These are phyloP conservation scores for Syzygium oleosum DNA, from an alignment of 345 rosid species.

Conservation along the genomic window DNA sequence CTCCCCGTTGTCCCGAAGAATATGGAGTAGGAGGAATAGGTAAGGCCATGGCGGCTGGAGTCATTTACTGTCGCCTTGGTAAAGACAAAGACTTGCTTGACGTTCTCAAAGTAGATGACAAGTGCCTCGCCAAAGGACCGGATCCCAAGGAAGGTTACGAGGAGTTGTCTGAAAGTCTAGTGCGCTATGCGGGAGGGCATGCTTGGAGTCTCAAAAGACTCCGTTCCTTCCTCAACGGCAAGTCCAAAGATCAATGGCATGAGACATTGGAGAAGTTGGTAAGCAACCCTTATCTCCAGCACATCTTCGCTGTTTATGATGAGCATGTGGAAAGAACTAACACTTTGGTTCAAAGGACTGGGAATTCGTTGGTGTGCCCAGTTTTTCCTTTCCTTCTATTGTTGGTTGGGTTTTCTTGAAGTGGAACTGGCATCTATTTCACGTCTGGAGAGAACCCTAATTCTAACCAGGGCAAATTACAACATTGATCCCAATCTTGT, in stretches of 20 bases:
- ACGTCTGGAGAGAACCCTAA: not conserved
- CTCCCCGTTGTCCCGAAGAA: not conserved
- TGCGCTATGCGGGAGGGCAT: not conserved
- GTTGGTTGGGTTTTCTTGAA: not conserved
- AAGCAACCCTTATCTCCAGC: not conserved
- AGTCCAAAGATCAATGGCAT: not conserved
- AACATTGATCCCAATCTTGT: not conserved
- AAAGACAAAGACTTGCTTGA: not conserved
- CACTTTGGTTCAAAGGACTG: not conserved
- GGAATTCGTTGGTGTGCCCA: not conserved
- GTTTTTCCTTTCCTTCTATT: not conserved
- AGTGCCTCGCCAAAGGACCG: not conserved
- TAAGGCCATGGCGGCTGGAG: not conserved
- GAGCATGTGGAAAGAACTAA: not conserved
- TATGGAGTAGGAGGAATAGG: constrained; percentile 2
- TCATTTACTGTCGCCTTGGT: not conserved
- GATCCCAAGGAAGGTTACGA: not conserved
- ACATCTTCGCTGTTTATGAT: not conserved
- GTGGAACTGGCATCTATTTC: not conserved
- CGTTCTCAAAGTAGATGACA: not conserved
- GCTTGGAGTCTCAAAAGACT: not conserved
- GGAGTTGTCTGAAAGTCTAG: not conserved
- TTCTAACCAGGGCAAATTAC: not conserved
- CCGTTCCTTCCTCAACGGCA: not conserved
- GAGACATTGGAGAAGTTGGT: not conserved